Conservation (phyloP, 768 basidiomycete species). For the Lactarius akahatsu region DNA sequence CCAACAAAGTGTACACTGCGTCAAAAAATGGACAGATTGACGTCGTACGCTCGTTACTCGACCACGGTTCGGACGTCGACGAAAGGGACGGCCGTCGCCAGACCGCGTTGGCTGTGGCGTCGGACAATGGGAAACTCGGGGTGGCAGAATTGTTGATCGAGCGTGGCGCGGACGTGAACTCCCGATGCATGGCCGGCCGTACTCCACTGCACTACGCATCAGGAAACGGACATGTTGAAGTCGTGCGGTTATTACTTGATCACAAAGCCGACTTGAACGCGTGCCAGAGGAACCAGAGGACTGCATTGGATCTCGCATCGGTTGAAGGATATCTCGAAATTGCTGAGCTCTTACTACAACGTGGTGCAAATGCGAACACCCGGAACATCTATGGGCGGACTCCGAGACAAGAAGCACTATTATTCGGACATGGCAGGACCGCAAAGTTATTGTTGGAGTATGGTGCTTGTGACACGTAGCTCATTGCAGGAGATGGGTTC, state of each 20-base stretch:
- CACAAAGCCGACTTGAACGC: neutral
- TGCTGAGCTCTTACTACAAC: neutral
- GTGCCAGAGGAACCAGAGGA: neutral
- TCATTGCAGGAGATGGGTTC: no score
- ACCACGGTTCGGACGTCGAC: neutral
- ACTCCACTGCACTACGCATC: neutral
- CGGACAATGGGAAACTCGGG: neutral
- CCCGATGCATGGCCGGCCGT: neutral
- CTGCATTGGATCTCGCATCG: conserved; percentile 6
- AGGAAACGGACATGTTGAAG: neutral
- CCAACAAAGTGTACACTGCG: neutral
- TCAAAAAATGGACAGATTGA: neutral
- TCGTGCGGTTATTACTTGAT: neutral
- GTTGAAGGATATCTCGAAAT: neutral
- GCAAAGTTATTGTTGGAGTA: neutral
- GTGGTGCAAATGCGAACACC: neutral
- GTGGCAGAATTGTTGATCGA: neutral
- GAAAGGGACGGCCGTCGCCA: neutral
- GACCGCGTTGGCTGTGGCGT: neutral
- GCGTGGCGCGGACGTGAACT: neutral
- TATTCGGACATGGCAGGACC: neutral
- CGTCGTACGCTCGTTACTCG: neutral
- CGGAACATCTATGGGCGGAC: neutral
- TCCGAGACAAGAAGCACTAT: neutral
- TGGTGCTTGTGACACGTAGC: no score